Conservation (phyloP, 352 stramenopile species). For the Globisporangium nunn region DNA sequence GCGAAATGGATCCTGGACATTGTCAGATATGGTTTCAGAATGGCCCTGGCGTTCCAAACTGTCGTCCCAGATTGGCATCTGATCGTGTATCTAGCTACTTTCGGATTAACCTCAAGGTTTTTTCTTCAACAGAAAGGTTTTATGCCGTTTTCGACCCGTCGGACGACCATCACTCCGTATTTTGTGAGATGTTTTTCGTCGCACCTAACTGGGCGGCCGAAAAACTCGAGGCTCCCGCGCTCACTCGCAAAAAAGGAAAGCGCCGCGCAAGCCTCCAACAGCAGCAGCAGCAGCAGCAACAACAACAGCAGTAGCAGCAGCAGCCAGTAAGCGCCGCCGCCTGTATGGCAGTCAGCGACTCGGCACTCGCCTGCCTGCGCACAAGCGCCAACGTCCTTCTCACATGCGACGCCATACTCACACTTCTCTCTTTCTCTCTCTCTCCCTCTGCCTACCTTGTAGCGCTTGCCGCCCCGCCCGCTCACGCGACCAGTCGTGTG, state of each 20-base stretch:
- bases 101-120: no score
- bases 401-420: no score
- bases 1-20: no score
- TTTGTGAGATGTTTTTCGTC: no score
- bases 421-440: no score
- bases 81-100: no score
- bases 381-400: not conserved
- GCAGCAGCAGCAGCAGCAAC: constrained; percentile 3
- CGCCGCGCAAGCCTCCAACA: constrained; percentile 9
- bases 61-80: no score
- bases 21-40: no score
- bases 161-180: constrained; percentile 30
- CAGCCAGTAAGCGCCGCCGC: no score
- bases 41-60: no score
- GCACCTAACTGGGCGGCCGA: no score
- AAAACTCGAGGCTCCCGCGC: constrained; percentile 7
- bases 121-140: no score
- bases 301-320: not conserved
- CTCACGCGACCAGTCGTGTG: constrained; percentile 17
- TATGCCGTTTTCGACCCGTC: not conserved
- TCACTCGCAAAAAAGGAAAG: constrained; percentile 58
- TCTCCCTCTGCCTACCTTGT: not conserved
- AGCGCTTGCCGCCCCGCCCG: constrained; percentile 6
- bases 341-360: not conserved
- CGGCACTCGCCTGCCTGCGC: not conserved